A percentile compares a stretch with the other conserved stretches of the same genome.
These are phyloP conservation scores for Choanephora cucurbitarum DNA, from an alignment of 371 early-diverging fungal species.

Conservation along the genomic window DNA sequence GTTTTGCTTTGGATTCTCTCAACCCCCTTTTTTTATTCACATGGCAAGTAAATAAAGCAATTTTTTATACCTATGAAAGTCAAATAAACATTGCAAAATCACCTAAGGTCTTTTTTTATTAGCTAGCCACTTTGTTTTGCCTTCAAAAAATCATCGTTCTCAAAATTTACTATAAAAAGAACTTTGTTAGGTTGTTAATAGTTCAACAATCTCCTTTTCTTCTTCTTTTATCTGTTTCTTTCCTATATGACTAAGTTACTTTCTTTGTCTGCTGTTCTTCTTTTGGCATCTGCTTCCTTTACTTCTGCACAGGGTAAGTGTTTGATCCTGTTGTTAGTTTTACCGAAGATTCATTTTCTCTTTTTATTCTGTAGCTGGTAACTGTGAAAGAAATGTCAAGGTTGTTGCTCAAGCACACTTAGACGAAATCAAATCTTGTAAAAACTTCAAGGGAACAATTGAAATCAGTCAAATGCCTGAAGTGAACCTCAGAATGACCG, in stretches of 20 bases:
- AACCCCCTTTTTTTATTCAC: too few species aligned
- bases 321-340: neutral
- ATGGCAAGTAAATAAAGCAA: too few species aligned
- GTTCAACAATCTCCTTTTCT: too few species aligned
- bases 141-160: too few species aligned
- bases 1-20: too few species aligned
- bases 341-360: neutral
- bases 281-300: neutral
- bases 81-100: too few species aligned
- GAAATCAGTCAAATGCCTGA: conserved; percentile 33
- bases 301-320: neutral
- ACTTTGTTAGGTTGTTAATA: too few species aligned
- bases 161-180: too few species aligned
- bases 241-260: neutral
- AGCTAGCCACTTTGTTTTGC: too few species aligned
- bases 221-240: too few species aligned
- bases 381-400: conserved; percentile 15
- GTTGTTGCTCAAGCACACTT: conserved; percentile 47
- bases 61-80: too few species aligned
- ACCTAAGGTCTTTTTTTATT: too few species aligned
- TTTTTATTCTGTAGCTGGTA: neutral
- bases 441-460: conserved; percentile 46
- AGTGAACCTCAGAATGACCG: conserved; percentile 29
- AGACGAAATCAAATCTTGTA: conserved; percentile 46
- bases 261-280: neutral